phyloP scores from a whole-genome alignment of 2,329 filamentous ascomycete species.

The Nigrograna mackinnonii region DNA sequence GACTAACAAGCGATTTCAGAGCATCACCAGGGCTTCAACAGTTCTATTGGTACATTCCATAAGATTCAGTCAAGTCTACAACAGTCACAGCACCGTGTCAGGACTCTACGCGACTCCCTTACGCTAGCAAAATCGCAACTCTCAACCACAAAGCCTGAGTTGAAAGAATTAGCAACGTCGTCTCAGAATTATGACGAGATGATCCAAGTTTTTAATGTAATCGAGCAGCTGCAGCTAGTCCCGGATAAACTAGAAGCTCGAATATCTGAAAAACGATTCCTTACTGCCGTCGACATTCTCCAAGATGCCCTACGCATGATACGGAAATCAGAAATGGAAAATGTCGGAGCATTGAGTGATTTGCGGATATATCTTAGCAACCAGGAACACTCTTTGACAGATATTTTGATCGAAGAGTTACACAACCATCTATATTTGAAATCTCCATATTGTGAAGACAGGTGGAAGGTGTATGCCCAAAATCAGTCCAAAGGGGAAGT shows the following conservation, averaged over 20 bases:
- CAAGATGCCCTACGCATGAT: constrained; percentile 85
- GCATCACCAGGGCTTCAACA: constrained; percentile 99
- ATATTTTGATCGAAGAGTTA: constrained; percentile 95
- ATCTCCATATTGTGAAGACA: constrained; percentile 93
- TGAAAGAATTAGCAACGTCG: constrained; percentile 84
- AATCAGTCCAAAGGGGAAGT: constrained; percentile 57
- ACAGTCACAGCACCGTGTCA: constrained; percentile 81
- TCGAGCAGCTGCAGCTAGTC: constrained; percentile 86
- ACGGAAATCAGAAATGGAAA: constrained; percentile 84
- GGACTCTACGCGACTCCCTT: constrained; percentile 81
- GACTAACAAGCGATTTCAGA: constrained; percentile 52
- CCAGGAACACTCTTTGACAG: constrained; percentile 88
- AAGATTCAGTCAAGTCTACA: constrained; percentile 96
- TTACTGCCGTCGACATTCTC: constrained; percentile 89
- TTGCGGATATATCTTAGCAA: constrained; percentile 86
- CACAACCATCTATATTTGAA: constrained; percentile 98
- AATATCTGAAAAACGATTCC: constrained; percentile 94
- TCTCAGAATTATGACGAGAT: constrained; percentile 92
- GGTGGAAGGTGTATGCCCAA: constrained; percentile 84
- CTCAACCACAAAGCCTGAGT: constrained; percentile 82
- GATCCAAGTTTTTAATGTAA: constrained; percentile 77
- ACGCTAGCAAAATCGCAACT: constrained; percentile 79
- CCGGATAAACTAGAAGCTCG: constrained; percentile 91
- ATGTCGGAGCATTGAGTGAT: constrained; percentile 86
- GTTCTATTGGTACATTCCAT: constrained; percentile 97